Conservation (phyloP, 106 monocot genomes). For the Allium fistulosum region DNA sequence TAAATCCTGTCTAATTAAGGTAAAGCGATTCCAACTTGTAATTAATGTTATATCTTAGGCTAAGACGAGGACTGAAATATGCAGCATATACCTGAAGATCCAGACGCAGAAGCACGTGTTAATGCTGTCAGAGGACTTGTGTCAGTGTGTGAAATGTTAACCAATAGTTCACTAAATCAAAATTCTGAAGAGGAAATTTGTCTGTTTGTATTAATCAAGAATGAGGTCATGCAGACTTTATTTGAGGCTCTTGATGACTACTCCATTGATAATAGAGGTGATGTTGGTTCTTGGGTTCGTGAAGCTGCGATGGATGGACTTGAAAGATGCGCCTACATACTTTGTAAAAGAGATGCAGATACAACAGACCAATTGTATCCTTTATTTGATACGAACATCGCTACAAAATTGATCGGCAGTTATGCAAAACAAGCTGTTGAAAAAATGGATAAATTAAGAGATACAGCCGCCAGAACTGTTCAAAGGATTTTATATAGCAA, state of each 20-base stretch:
- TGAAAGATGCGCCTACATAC: slow-evolving; percentile 63
- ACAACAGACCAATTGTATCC: background rate
- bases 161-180: slow-evolving; percentile 8
- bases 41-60: too few species aligned
- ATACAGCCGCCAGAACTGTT: slow-evolving; percentile 60
- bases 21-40: slow-evolving; percentile 11
- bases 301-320: slow-evolving; percentile 86
- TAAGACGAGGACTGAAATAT: slow-evolving; percentile 2
- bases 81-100: slow-evolving; percentile 81
- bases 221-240: slow-evolving; percentile 59
- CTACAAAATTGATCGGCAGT: slow-evolving; percentile 50
- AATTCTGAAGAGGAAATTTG: slow-evolving; percentile 27
- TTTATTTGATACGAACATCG: slow-evolving; percentile 61
- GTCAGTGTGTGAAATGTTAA: slow-evolving; percentile 83
- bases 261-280: slow-evolving; percentile 93
- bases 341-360: slow-evolving; percentile 56
- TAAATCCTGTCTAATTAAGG: slow-evolving; percentile 65
- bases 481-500: slow-evolving; percentile 66
- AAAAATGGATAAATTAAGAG: slow-evolving; percentile 85
- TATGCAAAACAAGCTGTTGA: slow-evolving; percentile 95
- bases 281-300: slow-evolving; percentile 99
- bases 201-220: slow-evolving; percentile 55
- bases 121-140: slow-evolving; percentile 69
- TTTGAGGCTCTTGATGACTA: slow-evolving; percentile 93
- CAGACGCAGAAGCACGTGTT: slow-evolving; percentile 91